Base-by-base conservation (phyloP, 805 yeast species). In the Schizosaccharomyces octosporus region DNA sequence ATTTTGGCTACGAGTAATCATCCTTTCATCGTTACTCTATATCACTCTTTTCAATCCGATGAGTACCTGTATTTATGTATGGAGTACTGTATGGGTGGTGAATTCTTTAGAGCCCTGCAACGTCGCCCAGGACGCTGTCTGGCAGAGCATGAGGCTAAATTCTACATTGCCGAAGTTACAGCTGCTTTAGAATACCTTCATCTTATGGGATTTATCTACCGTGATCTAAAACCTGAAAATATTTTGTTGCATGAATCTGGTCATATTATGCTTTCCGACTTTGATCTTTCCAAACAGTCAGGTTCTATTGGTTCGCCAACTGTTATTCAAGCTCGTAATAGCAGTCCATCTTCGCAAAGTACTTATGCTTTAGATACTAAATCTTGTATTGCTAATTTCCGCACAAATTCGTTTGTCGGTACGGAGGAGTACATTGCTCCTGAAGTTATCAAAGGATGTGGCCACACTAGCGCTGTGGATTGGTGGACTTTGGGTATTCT, bases 11-110 rank as follows among this genome's bases (percentile, higher is more conserved):
- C 97, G 1, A 84, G 90, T 43, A 88, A 89, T 69, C 97, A 94
- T 71, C 99, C 99, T 0, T 93, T 94, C 69, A 94, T 93, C 66
- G 97, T 93, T 39, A 87, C 98, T 0, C 75, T 93, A 31, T 90
- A 93, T 69, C 99, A 93, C 71, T 88, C 96, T 0, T 93, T 93
- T 74, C 98, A 93, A 72, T 84, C 95, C 3, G 93, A 87, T 63
- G 97, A 89, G 67, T 82, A 85, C 68, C 72, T 93, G 11, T 93
- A 88, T 67, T 78, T 93, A 51, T 93, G 99, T 72, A 90, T 94
- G 95, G 99, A 93, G 70, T 93, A 90, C 68, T 93, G 99, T 69
- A 87, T 93, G 88, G 99, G 99, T 39, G 99, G 99, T 58, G 98
- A 94, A 72, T 93, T 93, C 68, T 93, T 93, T 75, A 76, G 97